phyloP scores from a whole-genome alignment of 441 rosid species.

The Gossypium schwendimanii region DNA sequence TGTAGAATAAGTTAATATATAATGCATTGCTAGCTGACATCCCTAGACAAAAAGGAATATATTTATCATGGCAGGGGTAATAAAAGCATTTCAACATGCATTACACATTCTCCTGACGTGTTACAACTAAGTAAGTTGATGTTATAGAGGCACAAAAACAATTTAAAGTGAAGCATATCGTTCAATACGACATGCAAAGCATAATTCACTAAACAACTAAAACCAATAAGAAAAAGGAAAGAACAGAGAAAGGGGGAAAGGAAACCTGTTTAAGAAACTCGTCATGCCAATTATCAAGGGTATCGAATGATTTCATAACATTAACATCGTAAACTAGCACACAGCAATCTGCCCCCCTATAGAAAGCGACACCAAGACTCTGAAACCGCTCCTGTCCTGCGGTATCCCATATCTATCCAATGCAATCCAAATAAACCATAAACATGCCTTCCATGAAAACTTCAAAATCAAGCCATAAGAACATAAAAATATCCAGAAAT shows the following conservation, averaged over 20 bases:
- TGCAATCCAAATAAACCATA: neutral
- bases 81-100: neutral
- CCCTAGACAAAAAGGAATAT: neutral
- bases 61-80: neutral
- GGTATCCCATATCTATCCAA: slow-evolving; percentile 85
- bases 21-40: neutral
- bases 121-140: neutral
- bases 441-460: neutral
- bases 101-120: neutral
- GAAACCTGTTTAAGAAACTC: slow-evolving; percentile 91
- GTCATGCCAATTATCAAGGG: slow-evolving; percentile 88
- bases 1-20: neutral
- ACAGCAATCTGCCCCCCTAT: slow-evolving; percentile 97
- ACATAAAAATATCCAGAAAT: neutral
- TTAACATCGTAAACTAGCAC: slow-evolving; percentile 93
- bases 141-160: neutral
- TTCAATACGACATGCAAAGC: neutral
- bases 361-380: slow-evolving; percentile 92
- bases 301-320: slow-evolving; percentile 73
- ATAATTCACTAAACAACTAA: neutral
- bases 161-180: neutral
- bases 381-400: slow-evolving; percentile 98
- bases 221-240: neutral
- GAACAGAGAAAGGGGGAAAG: neutral
- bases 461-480: slow-evolving; percentile 1